phyloP scores from a whole-genome alignment of 75 land plant genomes.

The Selaginella tamariscina region DNA sequence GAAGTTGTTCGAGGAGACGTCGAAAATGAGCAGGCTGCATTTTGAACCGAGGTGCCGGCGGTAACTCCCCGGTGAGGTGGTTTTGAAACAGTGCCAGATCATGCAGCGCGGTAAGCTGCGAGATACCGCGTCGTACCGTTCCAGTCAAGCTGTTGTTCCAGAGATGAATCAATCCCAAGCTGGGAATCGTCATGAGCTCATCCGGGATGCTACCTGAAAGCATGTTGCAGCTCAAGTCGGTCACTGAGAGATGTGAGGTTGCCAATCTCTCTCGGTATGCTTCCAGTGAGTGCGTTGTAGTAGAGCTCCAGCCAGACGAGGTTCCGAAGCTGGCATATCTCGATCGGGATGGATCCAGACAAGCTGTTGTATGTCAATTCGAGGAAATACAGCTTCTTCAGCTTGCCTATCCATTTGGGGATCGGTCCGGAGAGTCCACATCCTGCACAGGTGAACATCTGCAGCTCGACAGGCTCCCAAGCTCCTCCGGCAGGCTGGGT shows the following conservation, averaged over 20 bases:
- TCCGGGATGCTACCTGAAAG: constrained; percentile 38
- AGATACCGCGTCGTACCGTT: background rate
- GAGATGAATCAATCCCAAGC: constrained; percentile 2
- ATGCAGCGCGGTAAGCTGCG: background rate
- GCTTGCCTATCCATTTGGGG: constrained; percentile 44
- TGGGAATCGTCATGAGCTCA: constrained; percentile 31
- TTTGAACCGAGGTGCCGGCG: background rate
- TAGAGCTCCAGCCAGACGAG: constrained; percentile 34
- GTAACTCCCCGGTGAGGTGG: background rate
- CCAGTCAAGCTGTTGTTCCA: constrained; percentile 7
- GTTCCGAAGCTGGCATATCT: constrained; percentile 11
- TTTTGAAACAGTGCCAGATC: constrained; percentile 5
- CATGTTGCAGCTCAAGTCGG: constrained; percentile 37
- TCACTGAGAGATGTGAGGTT: constrained; percentile 33
- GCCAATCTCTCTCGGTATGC: constrained; percentile 33
- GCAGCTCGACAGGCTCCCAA: constrained; percentile 34
- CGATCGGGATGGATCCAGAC: constrained; percentile 27
- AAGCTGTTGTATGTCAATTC: constrained; percentile 47
- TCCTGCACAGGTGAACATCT: constrained; percentile 42
- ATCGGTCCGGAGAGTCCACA: constrained; percentile 44
- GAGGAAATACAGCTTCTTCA: constrained; percentile 36
- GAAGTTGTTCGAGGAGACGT: constrained; percentile 6
- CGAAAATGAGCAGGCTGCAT: background rate
- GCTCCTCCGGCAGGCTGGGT: constrained; percentile 46
- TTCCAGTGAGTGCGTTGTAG: constrained; percentile 28